Conservation (phyloP, 129 eudicot species). For the Flaveria ramosissima region DNA sequence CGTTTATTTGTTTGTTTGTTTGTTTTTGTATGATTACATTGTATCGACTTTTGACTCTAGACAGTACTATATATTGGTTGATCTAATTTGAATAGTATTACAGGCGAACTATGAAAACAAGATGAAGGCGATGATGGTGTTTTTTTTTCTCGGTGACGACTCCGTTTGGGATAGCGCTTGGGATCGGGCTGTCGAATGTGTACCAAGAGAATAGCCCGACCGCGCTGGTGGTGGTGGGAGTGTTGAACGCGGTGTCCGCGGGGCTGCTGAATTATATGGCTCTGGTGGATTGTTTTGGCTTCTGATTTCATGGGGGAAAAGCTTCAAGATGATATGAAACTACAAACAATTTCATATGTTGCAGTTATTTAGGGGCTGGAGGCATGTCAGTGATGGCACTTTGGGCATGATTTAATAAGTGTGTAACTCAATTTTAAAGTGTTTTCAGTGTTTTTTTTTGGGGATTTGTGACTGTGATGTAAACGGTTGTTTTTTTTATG, state of each 20-base stretch:
- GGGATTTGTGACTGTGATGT: slow-evolving; percentile 2
- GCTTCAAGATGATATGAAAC: slow-evolving; percentile 52
- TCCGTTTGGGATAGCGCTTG: slow-evolving; percentile 64
- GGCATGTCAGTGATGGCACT: slow-evolving; percentile 77
- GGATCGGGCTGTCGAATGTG: slow-evolving; percentile 43
- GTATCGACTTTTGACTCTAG: too few relatives aligned
- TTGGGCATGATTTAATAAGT: slow-evolving; percentile 45
- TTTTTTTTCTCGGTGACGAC: slow-evolving; percentile 77
- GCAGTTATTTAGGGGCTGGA: slow-evolving; percentile 67
- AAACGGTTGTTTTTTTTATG: not conserved
- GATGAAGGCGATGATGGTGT: slow-evolving; percentile 66
- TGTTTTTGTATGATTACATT: too few relatives aligned
- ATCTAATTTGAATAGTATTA: not conserved
- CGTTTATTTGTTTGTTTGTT: too few relatives aligned
- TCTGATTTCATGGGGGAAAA: slow-evolving; percentile 65
- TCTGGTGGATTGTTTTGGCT: slow-evolving; percentile 62
- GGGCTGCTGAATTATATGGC: slow-evolving; percentile 80
- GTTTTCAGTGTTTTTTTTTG: not conserved
- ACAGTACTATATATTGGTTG: not conserved
- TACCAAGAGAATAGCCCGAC: slow-evolving; percentile 62
- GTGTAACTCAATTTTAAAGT: not conserved
- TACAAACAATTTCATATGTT: slow-evolving; percentile 47
- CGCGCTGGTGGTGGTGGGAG: slow-evolving; percentile 57
- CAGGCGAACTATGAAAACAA: slow-evolving; percentile 57
- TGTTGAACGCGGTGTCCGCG: slow-evolving; percentile 58